phyloP scores from a whole-genome alignment of 2,329 filamentous ascomycete genomes.

The Daldinia eschscholtzii region DNA sequence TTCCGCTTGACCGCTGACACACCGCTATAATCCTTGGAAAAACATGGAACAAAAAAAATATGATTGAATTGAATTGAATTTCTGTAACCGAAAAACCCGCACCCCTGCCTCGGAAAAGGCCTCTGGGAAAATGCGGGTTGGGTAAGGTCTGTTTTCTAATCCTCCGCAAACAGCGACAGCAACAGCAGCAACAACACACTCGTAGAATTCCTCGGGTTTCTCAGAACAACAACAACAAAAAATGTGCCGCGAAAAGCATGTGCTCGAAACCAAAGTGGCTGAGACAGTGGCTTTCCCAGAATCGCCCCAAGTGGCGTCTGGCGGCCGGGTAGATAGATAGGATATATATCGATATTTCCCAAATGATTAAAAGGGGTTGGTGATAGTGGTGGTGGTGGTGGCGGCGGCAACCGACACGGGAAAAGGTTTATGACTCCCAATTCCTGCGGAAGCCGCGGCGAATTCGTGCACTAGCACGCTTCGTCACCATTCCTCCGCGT shows the following conservation, averaged over 20 bases:
- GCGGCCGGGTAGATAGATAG: background rate
- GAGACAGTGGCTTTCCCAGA: conserved; percentile 5
- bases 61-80: too few relatives aligned
- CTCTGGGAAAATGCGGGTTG: conserved; percentile 25
- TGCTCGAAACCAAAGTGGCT: conserved; percentile 16
- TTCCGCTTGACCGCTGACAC: conserved; percentile 6
- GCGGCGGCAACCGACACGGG: background rate
- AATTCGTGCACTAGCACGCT: conserved; percentile 6
- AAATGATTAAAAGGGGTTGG: conserved; percentile 13
- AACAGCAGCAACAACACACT: background rate
- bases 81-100: conserved; percentile 11
- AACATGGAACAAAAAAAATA: conserved; percentile 4
- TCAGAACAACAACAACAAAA: background rate
- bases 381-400: background rate
- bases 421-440: conserved; percentile 4
- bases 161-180: background rate
- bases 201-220: conserved; percentile 4
- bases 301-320: conserved; percentile 9
- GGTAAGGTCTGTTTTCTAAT: background rate
- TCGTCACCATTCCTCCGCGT: conserved; percentile 16
- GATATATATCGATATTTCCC: conserved; percentile 4
- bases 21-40: background rate
- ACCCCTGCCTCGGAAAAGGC: conserved; percentile 31
- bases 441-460: conserved; percentile 7
- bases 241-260: conserved; percentile 1